A percentile compares a stretch with the other conserved stretches of the same genome.
Evolutionary conservation across 306 rosid species (phyloP).

Genomic region (Sphenostylis stenocarpa): DNA sequence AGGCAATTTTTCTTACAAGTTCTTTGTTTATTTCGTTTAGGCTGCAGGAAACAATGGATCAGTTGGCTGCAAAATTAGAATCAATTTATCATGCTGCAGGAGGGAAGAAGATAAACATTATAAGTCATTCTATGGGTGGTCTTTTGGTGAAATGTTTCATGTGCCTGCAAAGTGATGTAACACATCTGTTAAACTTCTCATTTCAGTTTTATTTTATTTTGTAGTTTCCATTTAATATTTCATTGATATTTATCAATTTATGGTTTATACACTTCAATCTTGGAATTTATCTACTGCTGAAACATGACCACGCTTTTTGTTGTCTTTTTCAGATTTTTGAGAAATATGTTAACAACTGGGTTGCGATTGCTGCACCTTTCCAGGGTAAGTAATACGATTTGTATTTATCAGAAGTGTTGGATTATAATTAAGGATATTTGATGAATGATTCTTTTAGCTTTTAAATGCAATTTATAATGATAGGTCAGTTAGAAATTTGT

Average conservation of each 20-base stretch:
- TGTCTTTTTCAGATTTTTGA: constrained; percentile 76
- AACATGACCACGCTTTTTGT: constrained; percentile 13
- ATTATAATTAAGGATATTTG: constrained; percentile 13
- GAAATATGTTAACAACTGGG: constrained; percentile 95
- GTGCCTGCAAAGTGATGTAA: constrained; percentile 81
- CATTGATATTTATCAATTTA: constrained; percentile 17
- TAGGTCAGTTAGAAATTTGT: constrained; percentile 10
- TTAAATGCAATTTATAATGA: constrained; percentile 18
- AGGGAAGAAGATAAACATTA: constrained; percentile 81
- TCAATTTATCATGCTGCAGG: constrained; percentile 75
- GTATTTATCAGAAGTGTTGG: constrained; percentile 8
- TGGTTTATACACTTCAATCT: neutral
- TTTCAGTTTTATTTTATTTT: constrained; percentile 29
- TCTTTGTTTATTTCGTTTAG: constrained; percentile 41
- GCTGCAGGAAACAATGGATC: constrained; percentile 84
- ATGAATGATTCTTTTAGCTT: constrained; percentile 13
- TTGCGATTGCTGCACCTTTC: constrained; percentile 93
- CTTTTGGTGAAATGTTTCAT: constrained; percentile 95
- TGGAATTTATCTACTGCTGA: constrained; percentile 15
- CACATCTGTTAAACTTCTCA: constrained; percentile 18
- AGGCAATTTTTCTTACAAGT: constrained; percentile 14
- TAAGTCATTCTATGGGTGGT: constrained; percentile 98
- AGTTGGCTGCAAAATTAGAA: constrained; percentile 71
- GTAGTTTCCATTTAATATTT: constrained; percentile 5
- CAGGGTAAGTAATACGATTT: constrained; percentile 65